Base-by-base conservation (phyloP, 1,139 yeast genomes). In the Yamadazyma membranifaciens region DNA sequence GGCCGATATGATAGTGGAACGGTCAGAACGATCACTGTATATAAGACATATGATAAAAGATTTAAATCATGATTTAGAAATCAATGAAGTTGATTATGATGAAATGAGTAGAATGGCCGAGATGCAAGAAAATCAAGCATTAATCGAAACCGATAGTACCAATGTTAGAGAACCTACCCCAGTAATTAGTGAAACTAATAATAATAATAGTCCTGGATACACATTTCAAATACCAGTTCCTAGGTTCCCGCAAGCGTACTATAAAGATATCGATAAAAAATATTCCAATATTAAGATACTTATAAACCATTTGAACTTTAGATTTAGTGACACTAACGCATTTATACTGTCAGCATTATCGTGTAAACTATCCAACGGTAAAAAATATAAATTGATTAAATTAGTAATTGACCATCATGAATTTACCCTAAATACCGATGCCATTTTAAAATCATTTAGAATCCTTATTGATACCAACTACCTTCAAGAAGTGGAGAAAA, bases 231-330 rank as follows among this genome's bases (percentile, higher is more conserved):
- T 40, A 5, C 44, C 44, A 3, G 31, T 36, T 2, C 42, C 42
- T 2, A 38, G 36, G 15, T 42, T 42, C 33, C 42, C 42, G 11
- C 1, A 28, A 31, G 12, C 45, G 31, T 41, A 43, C n/a, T 43
- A 36, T 31, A 27, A 26, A 10, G 56, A 62, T 15, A 32, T 42
- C 12, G 41, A 58, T 1, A 35, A 51, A 11, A 46, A 46, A 34
- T 49, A 52, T 32, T 40, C 48, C 14, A 33, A 50, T 13, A 43
- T 52, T 1, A 32, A 41, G 13, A 36, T 38, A 7, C 42, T 59
- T 17, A 41, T 48, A 25, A 37, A 39, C 6, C 41, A 45, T 10
- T 43, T 49, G 13, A 31, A 37, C n/a, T 53, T 51, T 46, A 45
- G 47, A 16, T 52, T 52, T 37, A 34, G 34, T 3, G 44, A 49